Base-by-base conservation (phyloP, 305 asterid species). In the Fraxinus albicans region DNA sequence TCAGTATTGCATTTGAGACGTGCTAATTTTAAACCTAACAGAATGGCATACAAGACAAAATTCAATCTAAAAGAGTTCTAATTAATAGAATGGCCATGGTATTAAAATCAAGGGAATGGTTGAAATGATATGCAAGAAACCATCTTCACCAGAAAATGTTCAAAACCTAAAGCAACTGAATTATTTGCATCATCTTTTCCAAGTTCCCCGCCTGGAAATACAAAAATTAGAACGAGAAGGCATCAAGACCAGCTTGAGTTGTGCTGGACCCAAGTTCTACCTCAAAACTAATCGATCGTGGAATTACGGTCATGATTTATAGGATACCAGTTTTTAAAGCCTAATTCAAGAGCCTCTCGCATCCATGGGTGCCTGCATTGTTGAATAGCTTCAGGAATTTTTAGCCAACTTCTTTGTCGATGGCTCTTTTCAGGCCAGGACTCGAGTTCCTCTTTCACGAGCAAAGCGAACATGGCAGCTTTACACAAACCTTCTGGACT, bases 401-500 rank as follows among this genome's bases (percentile, higher is more conserved):
- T 88, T 72, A 92, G 78, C 98, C 98, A 94, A 77, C 94, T 93
- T 82, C 98, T 90, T 78, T 89, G 36, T 19, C 97, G 90, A 60
- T 84, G 92, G 85, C 91, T 88, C 83, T 92, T 90, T 50, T 94
- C 97, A 0, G 98, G 98, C 98, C 97, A 94, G 3, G 85, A 93
- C 15, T 94, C 93, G 8, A 94, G 95, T 80, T 90, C 96, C 80
- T 94, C 97, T 76, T 83, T 93, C 86, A 94, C 98, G 4, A 88
- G 91, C 87, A 94, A 85, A 60, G 94, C 95, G 36, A 88, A 94
- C 98, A 94, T 92, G 53, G 93, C 90, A 67, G 98, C 98, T 88
- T 89, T 91, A 84, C 98, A 94, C 76, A 92, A 83, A 69, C 98
- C 98, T 86, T 94, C 94, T 9, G 97, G 96, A 73, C 97, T 94